Base-by-base conservation (phyloP, 305 asterid species). In the Fraxinus xanthoxyloides region DNA sequence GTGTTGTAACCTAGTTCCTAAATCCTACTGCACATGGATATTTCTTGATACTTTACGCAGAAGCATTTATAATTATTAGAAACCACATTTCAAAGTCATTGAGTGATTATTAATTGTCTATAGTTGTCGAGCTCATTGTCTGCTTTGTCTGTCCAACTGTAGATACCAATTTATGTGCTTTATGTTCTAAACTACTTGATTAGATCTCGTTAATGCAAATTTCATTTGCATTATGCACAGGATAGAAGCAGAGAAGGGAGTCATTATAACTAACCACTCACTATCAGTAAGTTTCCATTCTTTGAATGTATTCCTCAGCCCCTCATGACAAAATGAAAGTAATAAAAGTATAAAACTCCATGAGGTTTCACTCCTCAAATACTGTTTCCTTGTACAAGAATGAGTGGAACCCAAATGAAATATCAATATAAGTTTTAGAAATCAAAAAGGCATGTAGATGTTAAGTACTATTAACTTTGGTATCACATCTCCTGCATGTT, bases 201-300 rank as follows among this genome's bases (percentile, higher is more conserved):
- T 30, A 69, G 43, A 63, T 79, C 67, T 76, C 7, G 43, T 80
- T 81, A 32, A 76, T 63, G 76, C 73, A 59, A 59, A 28, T 79
- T 73, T 86, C 65, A 73, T 43, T 79, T 85, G 81, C 84, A 79
- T 88, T 75, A 35, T 88, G 84, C 80, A 84, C 97, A 95, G 97
- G 99, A 92, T 89, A 80, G 99, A 95, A 90, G 89, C 97, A 81
- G 99, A 95, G 89, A 95, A 94, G 91, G 99, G 99, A 82, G 84
- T 94, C 88, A 89, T 94, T 88, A 87, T 95, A 87, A 93, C 97
- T 38, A 93, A 89, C 86, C 97, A 93, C 89, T 95, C 99, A 76
- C 85, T 95, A 74, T 85, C 91, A 87, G 99, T 95, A 94, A 84
- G 97, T 84, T 65, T 19, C 65, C 72, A 69, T 28, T 43, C 82